Base-by-base conservation (phyloP, 495 filamentous ascomycete species). In the Hamigera avellanea region DNA sequence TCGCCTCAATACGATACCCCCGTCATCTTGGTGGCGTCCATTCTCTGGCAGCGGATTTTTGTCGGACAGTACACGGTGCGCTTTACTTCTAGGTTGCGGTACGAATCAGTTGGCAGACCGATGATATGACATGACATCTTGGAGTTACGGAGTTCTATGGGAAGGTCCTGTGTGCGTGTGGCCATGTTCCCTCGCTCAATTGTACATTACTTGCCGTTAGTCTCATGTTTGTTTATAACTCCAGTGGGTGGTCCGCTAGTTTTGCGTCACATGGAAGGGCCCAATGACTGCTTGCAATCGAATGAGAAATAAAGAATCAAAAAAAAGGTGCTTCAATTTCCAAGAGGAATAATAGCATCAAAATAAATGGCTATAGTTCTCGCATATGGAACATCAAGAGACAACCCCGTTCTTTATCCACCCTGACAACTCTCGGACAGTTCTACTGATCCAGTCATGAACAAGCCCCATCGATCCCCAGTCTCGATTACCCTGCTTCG, bases 311-410 rank as follows among this genome's bases (percentile, higher is more conserved):
- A 28, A 19, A 41, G 14, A 32, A 39, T 26, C 9, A 23, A 17
- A 23, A 17, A 35, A 37, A 34, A 32, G 29, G 23, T 44, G 39
- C 38, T 44, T 27, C 32, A 44, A 36, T 44, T 48, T 35, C 29
- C 41, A 44, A 47, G 36, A 44, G 42, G 35, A 41, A 42, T 44
- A 38, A 46, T 47, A 23, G 41, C 41, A 51, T 42, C 38, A 43
- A 40, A 23, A 5, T 9, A 33, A 34, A 40, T 36, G 45, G 17
- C 27, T 39, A 50, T 43, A 43, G n/a, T 23, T 23, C 25, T 19
- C 34, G 21, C 39, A 17, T 17, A 35, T 37, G 23, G 39, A 37
- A 42, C 32, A 26, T 42, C 32, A 36, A 10, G 26, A 15, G 17
- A 23, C 26, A 19, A 17, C 33, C 35, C 35, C 37, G 27, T 35